A percentile compares a stretch with the other conserved stretches of the same genome.
Conservation (phyloP, 208 protist genomes). For the Trypanosoma boissoni region DNA sequence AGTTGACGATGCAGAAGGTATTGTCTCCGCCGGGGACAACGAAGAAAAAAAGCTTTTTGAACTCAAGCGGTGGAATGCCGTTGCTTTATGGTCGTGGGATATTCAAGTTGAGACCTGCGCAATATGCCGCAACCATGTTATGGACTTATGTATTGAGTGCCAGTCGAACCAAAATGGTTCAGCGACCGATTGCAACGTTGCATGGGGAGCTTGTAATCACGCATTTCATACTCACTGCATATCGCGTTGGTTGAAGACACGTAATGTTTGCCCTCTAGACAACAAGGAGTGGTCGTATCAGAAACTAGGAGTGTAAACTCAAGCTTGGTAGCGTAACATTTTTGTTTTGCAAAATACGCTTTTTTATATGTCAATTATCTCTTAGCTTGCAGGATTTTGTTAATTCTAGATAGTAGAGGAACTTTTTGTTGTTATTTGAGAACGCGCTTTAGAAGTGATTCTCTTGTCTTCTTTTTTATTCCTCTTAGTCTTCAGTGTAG, state of each 20-base stretch:
- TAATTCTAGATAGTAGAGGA: too few relatives aligned
- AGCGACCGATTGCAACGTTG: slow-evolving; percentile 96
- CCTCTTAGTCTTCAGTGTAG: too few relatives aligned
- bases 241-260: slow-evolving; percentile 97
- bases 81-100: slow-evolving; percentile 98
- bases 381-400: too few relatives aligned
- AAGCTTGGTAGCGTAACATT: too few relatives aligned
- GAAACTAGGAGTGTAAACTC: slow-evolving; percentile 91
- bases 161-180: slow-evolving; percentile 93
- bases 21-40: slow-evolving; percentile 9
- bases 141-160: slow-evolving; percentile 98
- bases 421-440: slow-evolving; percentile 1
- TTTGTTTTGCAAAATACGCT: too few relatives aligned
- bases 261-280: slow-evolving; percentile 97
- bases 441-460: neutral
- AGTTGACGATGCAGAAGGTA: neutral
- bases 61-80: slow-evolving; percentile 98
- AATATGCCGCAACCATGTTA: slow-evolving; percentile 99
- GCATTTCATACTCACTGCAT: slow-evolving; percentile 99
- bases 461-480: slow-evolving; percentile 2
- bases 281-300: slow-evolving; percentile 98
- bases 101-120: slow-evolving; percentile 98
- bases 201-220: slow-evolving; percentile 98
- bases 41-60: slow-evolving; percentile 51
- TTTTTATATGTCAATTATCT: too few relatives aligned